Percentiles rank a stretch among this genome's conserved stretches.
Evolutionary conservation across 768 basidiomycete species (phyloP).

Genomic region (Agrocybe praecox): DNA sequence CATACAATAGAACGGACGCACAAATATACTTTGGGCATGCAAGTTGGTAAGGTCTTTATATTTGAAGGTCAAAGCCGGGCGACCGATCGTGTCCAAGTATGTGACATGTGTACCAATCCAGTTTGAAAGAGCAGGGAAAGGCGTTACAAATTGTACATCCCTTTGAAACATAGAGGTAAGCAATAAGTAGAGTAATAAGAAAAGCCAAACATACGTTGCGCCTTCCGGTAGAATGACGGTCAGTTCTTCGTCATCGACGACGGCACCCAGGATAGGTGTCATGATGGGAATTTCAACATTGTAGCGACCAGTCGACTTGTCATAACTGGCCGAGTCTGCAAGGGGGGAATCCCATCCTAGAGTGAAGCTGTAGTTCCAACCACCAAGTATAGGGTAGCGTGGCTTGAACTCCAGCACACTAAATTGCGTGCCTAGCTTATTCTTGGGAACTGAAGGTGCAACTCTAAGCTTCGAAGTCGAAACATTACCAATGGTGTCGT

Average conservation of each 20-base stretch:
- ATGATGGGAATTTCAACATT: conserved; percentile 84
- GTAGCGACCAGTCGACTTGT: conserved; percentile 63
- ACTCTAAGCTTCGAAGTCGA: conserved; percentile 87
- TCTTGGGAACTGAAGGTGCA: conserved; percentile 64
- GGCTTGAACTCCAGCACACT: conserved; percentile 84
- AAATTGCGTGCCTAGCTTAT: conserved; percentile 49
- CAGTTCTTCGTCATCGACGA: conserved; percentile 79
- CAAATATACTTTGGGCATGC: conserved; percentile 82
- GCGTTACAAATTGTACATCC: conserved; percentile 73
- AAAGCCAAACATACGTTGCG: conserved; percentile 70
- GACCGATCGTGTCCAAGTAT: conserved; percentile 91
- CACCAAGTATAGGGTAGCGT: conserved; percentile 91
- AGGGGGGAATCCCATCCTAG: conserved; percentile 93
- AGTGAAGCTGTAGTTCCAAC: conserved; percentile 97
- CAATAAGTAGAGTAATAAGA: background rate
- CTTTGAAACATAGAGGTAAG: conserved; percentile 39
- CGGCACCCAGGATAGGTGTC: conserved; percentile 77
- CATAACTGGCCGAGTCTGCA: conserved; percentile 68
- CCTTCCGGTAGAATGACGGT: conserved; percentile 90
- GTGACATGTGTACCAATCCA: conserved; percentile 70
- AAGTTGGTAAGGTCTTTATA: conserved; percentile 79
- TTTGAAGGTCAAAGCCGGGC: conserved; percentile 73
- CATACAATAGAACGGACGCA: conserved; percentile 43
- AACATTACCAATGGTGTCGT: conserved; percentile 93
- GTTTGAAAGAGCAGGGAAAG: conserved; percentile 74